Base-by-base conservation (phyloP, 2,329 filamentous ascomycete species). In the Colletotrichum zoysiae region DNA sequence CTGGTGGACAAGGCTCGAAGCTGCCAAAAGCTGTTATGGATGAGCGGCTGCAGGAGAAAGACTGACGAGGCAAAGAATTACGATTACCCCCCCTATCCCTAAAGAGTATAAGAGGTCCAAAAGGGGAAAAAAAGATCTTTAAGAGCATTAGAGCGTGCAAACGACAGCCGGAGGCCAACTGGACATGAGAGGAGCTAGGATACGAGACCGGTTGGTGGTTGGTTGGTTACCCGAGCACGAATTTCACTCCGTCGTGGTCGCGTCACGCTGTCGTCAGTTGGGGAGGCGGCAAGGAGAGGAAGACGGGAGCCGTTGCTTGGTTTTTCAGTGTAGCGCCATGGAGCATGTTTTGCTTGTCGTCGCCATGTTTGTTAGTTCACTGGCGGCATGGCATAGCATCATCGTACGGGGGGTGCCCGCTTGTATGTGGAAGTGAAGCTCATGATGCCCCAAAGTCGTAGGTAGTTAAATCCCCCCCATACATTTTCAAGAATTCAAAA, bases 81-180 rank as follows among this genome's bases (percentile, higher is more conserved):
- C 70, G 70, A 71, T 61, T 66, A 44, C 18, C 61, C 56, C 70
- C 67, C 60, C 67, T 50, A 60, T 53, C 60, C 66, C 44, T 51
- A 73, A 70, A 73, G 70, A 73, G 61, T 67, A 66, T 46, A 65
- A 73, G 70, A 71, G 62, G 60, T 65, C 50, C 67, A 59, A 71
- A 71, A 65, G 62, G 63, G 48, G 59, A 59, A 56, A 50, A 65
- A 60, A 70, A 71, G 50, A 73, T 71, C 70, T 70, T 70, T 33
- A 73, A 73, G 70, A 73, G 70, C 67, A 70, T 65, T 73, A 73
- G 70, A 73, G 62, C 70, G 70, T 73, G 70, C 70, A 73, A 71
- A 73, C 70, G 70, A 73, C 70, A 67, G 70, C 59, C 56, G 65
- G 59, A 71, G 59, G 69, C 65, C 69, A 71, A 53, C 69, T 69